phyloP scores from a whole-genome alignment of 352 stramenopile genomes.

The Pythium dissotocum region DNA sequence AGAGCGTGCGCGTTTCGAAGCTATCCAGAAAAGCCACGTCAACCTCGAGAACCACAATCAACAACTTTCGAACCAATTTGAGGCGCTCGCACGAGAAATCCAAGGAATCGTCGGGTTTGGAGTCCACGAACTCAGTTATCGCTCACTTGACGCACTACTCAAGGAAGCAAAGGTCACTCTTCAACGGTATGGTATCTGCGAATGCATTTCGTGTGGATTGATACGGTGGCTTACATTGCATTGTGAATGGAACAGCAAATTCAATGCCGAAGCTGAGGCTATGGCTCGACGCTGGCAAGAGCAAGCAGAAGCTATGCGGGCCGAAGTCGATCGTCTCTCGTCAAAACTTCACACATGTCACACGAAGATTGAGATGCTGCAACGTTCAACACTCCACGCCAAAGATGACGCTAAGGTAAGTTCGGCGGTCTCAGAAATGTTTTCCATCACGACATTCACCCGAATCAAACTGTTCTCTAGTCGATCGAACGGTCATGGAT shows the following conservation, averaged over 20 bases:
- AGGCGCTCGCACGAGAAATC: constrained; percentile 46
- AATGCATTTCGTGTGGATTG: neutral
- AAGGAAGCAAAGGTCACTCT: constrained; percentile 38
- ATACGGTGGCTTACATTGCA: neutral
- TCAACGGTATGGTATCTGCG: constrained; percentile 34
- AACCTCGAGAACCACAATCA: constrained; percentile 37
- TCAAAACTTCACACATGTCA: constrained; percentile 49
- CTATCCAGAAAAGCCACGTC: constrained; percentile 28
- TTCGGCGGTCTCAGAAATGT: neutral
- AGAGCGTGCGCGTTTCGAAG: constrained; percentile 41
- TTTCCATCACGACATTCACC: too few relatives aligned
- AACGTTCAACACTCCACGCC: constrained; percentile 43
- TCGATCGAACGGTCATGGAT: constrained; percentile 25
- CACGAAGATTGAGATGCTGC: constrained; percentile 45
- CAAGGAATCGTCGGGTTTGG: constrained; percentile 25
- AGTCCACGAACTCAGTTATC: constrained; percentile 20
- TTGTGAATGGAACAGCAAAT: constrained; percentile 30
- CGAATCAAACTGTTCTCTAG: neutral
- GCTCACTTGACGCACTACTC: constrained; percentile 28
- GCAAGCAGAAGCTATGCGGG: constrained; percentile 35
- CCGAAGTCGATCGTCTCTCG: constrained; percentile 45
- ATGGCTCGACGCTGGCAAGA: constrained; percentile 53
- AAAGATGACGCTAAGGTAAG: constrained; percentile 49
- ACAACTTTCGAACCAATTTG: constrained; percentile 38
- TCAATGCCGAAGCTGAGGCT: constrained; percentile 38